These are phyloP conservation scores for Wickerhamiella lipophila DNA, from an alignment of 805 yeast genomes.

Conservation along the genomic window DNA sequence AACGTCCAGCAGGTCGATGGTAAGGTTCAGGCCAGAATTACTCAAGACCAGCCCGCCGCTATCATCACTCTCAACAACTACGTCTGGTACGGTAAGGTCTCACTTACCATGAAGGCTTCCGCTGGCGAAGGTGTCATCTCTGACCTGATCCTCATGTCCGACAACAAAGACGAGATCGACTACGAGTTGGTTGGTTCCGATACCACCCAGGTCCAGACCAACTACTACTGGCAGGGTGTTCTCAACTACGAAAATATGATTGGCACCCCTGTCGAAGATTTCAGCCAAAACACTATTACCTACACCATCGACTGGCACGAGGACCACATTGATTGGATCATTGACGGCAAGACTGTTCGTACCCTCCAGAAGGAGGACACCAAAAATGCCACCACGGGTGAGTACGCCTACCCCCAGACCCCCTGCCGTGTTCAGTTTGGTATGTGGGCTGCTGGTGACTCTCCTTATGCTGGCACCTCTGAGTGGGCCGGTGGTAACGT, in stretches of 20 bases:
- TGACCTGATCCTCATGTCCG: slow-evolving; percentile 68
- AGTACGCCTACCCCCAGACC: slow-evolving; percentile 75
- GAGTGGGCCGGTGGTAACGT: slow-evolving; percentile 81
- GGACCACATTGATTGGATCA: slow-evolving; percentile 53
- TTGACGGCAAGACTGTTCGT: slow-evolving; percentile 60
- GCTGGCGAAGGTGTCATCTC: slow-evolving; percentile 70
- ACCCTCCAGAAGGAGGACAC: slow-evolving; percentile 48
- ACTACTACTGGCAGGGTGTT: slow-evolving; percentile 66
- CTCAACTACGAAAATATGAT: slow-evolving; percentile 52
- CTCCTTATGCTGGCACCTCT: slow-evolving; percentile 50
- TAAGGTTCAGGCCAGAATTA: slow-evolving; percentile 62
- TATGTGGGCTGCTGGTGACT: slow-evolving; percentile 43
- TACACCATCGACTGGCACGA: slow-evolving; percentile 75
- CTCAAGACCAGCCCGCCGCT: slow-evolving; percentile 59
- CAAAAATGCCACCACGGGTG: slow-evolving; percentile 40
- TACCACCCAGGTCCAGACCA: slow-evolving; percentile 54
- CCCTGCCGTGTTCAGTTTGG: slow-evolving; percentile 73
- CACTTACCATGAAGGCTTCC: slow-evolving; percentile 58
- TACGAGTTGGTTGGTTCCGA: slow-evolving; percentile 73
- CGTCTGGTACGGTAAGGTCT: slow-evolving; percentile 79
- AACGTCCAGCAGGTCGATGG: slow-evolving; percentile 38
- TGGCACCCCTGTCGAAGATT: slow-evolving; percentile 33
- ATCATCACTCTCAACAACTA: slow-evolving; percentile 67
- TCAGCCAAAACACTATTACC: slow-evolving; percentile 58
- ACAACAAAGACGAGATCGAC: slow-evolving; percentile 85